phyloP scores from a whole-genome alignment of 495 filamentous ascomycete species.

The Lentithecium fluviatile region DNA sequence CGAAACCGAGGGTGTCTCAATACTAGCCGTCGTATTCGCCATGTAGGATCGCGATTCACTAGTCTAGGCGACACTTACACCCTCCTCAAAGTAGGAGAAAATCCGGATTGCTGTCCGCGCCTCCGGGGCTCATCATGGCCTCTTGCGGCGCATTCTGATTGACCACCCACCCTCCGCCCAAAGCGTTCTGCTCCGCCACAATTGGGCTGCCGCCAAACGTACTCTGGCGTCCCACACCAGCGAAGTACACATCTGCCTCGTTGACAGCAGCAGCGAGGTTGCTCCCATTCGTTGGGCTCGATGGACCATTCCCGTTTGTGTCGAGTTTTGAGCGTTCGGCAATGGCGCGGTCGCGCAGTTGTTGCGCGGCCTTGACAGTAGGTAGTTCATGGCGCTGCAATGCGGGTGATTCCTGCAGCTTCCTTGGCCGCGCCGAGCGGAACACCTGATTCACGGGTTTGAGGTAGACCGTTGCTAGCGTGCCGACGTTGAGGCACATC shows the following conservation, averaged over 20 bases:
- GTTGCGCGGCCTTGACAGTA: constrained; percentile 46
- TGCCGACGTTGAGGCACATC: constrained; percentile 95
- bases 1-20: too few relatives aligned
- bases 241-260: constrained; percentile 49
- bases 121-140: constrained; percentile 51
- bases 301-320: constrained; percentile 22
- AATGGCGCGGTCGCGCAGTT: constrained; percentile 42
- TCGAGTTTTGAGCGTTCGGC: constrained; percentile 20
- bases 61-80: background rate
- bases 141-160: constrained; percentile 65
- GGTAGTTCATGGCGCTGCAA: constrained; percentile 60
- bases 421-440: constrained; percentile 76
- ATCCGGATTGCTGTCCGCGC: constrained; percentile 53
- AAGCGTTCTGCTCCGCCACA: constrained; percentile 34
- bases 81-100: constrained; percentile 44
- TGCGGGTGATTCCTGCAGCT: constrained; percentile 75
- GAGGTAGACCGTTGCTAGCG: constrained; percentile 92
- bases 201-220: constrained; percentile 48
- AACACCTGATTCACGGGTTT: constrained; percentile 99
- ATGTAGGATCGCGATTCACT: background rate
- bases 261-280: constrained; percentile 25
- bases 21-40: background rate
- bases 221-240: constrained; percentile 40
- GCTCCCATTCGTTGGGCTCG: constrained; percentile 6
- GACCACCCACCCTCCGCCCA: constrained; percentile 56